Evolutionary conservation across 2,329 filamentous ascomycete species (phyloP).

Genomic region (Clarireedia homoeocarpa): DNA sequence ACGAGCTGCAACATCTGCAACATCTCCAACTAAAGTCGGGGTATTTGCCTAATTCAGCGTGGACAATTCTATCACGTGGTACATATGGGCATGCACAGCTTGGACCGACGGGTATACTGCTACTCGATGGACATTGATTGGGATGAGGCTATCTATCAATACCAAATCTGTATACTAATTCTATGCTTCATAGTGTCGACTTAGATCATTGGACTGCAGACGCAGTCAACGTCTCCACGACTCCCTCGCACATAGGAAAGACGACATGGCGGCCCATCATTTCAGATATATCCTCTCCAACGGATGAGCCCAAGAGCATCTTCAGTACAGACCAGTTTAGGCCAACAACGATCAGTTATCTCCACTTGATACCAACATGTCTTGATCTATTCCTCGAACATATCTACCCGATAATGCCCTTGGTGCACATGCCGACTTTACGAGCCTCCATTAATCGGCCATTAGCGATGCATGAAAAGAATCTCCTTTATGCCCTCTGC

Average conservation of each 20-base stretch:
- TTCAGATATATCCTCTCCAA: constrained; percentile 30
- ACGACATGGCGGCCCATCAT: constrained; percentile 22
- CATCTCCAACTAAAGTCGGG: too few relatives aligned
- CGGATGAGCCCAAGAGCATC: constrained; percentile 32
- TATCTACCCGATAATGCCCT: constrained; percentile 57
- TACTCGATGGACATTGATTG: too few relatives aligned
- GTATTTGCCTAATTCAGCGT: too few relatives aligned
- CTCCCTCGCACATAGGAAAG: constrained; percentile 12
- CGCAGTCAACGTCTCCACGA: constrained; percentile 12
- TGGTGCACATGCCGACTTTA: constrained; percentile 49
- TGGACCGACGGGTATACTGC: background rate
- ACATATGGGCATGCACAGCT: too few relatives aligned
- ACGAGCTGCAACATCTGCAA: too few relatives aligned
- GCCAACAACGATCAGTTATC: constrained; percentile 40
- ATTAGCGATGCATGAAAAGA: constrained; percentile 34
- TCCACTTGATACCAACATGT: constrained; percentile 43
- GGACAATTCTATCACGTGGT: too few relatives aligned
- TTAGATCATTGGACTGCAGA: constrained; percentile 24
- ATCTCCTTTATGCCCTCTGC: constrained; percentile 48
- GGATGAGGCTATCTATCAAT: background rate
- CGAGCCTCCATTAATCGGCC: constrained; percentile 40
- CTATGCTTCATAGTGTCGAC: constrained; percentile 7
- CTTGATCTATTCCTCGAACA: constrained; percentile 54
- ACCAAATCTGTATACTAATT: background rate
- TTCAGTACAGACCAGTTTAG: constrained; percentile 35